Percentiles rank a stretch among this genome's conserved stretches.
Evolutionary conservation across 2,329 filamentous ascomycete genomes (phyloP).

Genomic region (Beauveria pseudobassiana): DNA sequence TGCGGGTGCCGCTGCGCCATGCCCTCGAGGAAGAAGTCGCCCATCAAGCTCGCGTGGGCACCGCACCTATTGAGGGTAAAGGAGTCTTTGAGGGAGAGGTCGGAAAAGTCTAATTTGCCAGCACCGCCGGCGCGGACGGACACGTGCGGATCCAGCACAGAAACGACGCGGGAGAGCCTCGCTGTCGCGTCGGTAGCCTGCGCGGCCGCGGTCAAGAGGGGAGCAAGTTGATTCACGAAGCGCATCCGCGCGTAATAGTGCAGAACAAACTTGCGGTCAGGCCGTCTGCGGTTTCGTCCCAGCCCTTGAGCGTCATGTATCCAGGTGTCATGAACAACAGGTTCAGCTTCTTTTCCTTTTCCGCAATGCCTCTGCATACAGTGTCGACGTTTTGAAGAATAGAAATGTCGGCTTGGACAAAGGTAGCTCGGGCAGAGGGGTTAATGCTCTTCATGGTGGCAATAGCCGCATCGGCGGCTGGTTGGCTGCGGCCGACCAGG

Average conservation of each 20-base stretch:
- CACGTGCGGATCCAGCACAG: constrained; percentile 28
- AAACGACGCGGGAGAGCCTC: constrained; percentile 36
- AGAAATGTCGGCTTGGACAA: constrained; percentile 39
- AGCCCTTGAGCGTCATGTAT: not conserved
- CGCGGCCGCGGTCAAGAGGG: constrained; percentile 32
- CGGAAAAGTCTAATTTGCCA: constrained; percentile 35
- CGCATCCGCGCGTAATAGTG: constrained; percentile 50
- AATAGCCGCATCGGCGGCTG: constrained; percentile 18
- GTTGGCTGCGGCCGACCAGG: constrained; percentile 34
- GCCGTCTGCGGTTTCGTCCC: constrained; percentile 46
- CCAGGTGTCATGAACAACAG: constrained; percentile 35
- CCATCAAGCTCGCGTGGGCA: constrained; percentile 37
- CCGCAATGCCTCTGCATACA: constrained; percentile 34
- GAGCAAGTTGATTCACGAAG: constrained; percentile 47
- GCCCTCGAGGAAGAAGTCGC: constrained; percentile 37
- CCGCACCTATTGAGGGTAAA: constrained; percentile 21
- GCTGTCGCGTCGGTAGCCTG: not conserved
- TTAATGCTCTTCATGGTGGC: not conserved
- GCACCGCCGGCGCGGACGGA: constrained; percentile 11
- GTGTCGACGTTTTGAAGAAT: constrained; percentile 40
- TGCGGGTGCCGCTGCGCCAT: constrained; percentile 34
- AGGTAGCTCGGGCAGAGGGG: constrained; percentile 21
- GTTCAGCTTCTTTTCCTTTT: constrained; percentile 33
- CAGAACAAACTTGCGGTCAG: constrained; percentile 42
- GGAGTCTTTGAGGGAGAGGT: constrained; percentile 29